Conservation (phyloP, 176 grass and related monocot species). For the Ensete ventricosum region DNA sequence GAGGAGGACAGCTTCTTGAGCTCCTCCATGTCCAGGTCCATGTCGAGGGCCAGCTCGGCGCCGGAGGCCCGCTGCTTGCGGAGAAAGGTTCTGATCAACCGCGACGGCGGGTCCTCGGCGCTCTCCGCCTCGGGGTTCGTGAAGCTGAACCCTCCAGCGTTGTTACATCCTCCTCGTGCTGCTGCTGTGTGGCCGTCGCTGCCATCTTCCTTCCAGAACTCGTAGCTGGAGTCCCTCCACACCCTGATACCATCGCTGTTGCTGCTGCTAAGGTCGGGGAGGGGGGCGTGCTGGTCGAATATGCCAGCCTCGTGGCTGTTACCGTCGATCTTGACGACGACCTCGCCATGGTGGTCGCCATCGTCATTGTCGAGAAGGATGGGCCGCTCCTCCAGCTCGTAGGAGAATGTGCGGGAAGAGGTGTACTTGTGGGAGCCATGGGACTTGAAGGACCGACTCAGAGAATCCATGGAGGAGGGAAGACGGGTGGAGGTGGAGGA, state of each 20-base stretch:
- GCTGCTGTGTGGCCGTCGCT: conserved; percentile 35
- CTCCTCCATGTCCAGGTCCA: conserved; percentile 70
- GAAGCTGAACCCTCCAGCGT: conserved; percentile 44
- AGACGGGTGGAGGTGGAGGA: background rate
- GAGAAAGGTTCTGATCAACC: conserved; percentile 67
- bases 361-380: conserved; percentile 13
- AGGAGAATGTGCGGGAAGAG: too few relatives aligned
- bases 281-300: background rate
- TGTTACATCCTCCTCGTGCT: background rate
- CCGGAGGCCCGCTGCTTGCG: conserved; percentile 52
- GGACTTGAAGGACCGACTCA: conserved; percentile 14
- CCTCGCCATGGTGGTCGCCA: conserved; percentile 29
- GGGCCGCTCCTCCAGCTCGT: conserved; percentile 28
- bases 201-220: conserved; percentile 40
- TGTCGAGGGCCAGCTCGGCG: conserved; percentile 42
- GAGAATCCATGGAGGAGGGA: background rate
- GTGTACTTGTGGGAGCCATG: conserved; percentile 2
- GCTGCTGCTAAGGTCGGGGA: background rate
- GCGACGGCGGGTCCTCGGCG: conserved; percentile 56
- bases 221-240: conserved; percentile 4
- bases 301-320: conserved; percentile 1
- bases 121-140: conserved; percentile 23
- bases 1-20: conserved; percentile 22
- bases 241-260: background rate
- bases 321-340: conserved; percentile 82